These are phyloP conservation scores for Naganishia friedmannii DNA, from an alignment of 768 basidiomycete species.

Conservation along the genomic window DNA sequence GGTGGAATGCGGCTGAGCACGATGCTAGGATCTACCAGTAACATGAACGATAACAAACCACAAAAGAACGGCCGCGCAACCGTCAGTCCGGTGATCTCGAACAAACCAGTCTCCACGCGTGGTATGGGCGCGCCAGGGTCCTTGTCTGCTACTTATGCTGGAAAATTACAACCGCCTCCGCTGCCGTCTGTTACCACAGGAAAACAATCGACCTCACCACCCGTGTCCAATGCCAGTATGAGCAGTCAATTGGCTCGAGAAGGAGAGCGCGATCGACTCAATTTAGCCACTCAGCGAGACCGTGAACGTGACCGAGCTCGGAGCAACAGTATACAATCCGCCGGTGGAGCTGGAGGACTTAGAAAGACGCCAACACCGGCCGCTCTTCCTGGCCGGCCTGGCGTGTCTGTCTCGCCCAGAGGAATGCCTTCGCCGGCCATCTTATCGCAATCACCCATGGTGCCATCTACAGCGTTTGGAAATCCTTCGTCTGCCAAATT, in stretches of 20 bases:
- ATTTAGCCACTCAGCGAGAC: neutral
- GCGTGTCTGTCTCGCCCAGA: slow-evolving; percentile 2
- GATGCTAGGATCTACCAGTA: neutral
- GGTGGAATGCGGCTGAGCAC: slow-evolving; percentile 17
- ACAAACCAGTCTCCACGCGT: neutral
- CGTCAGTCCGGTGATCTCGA: slow-evolving; percentile 4
- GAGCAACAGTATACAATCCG: slow-evolving; percentile 19
- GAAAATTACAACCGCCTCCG: slow-evolving; percentile 3
- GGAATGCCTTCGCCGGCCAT: neutral
- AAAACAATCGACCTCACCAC: neutral
- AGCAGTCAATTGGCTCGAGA: slow-evolving; percentile 4
- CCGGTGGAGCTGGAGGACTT: neutral
- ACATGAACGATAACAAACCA: neutral
- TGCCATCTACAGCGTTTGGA: neutral
- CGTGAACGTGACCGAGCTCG: slow-evolving; percentile 5
- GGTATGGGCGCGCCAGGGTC: neutral
- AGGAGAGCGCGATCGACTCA: neutral
- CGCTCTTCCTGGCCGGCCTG: slow-evolving; percentile 4
- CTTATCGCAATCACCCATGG: neutral
- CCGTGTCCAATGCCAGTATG: slow-evolving; percentile 2
- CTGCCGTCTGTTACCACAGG: neutral
- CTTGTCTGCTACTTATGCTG: neutral
- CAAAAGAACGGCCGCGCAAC: slow-evolving; percentile 2
- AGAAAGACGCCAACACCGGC: slow-evolving; percentile 7
- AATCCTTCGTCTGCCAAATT: neutral